These are phyloP conservation scores for Fusarium sacchari DNA, from an alignment of 2,329 filamentous ascomycete genomes.

Conservation along the genomic window DNA sequence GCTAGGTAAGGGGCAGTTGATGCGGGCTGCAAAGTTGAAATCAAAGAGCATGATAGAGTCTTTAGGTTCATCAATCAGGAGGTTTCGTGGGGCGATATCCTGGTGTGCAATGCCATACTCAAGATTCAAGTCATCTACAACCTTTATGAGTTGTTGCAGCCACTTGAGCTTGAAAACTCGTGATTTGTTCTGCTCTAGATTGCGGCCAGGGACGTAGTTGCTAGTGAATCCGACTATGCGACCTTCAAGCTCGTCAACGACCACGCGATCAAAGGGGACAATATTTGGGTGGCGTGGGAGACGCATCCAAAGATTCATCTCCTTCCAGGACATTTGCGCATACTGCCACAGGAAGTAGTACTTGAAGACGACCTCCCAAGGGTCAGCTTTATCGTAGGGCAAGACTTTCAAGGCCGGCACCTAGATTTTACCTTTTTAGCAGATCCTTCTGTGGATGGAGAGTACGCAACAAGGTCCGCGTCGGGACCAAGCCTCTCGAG, in stretches of 20 bases:
- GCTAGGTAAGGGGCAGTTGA: not conserved
- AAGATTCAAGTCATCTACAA: constrained; percentile 50
- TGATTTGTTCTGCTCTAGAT: constrained; percentile 42
- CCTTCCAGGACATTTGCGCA: constrained; percentile 44
- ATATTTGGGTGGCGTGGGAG: constrained; percentile 51
- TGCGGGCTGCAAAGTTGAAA: constrained; percentile 46
- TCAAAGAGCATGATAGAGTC: constrained; percentile 51
- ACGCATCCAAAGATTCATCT: constrained; percentile 48
- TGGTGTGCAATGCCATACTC: constrained; percentile 50
- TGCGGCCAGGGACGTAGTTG: constrained; percentile 46
- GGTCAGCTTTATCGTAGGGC: not conserved
- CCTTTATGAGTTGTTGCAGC: constrained; percentile 49
- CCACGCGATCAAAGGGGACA: constrained; percentile 46
- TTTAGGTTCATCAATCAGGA: constrained; percentile 48
- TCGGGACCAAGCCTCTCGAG: constrained; percentile 42
- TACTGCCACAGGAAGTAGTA: constrained; percentile 45
- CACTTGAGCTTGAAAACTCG: constrained; percentile 50
- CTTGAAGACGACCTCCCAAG: constrained; percentile 44
- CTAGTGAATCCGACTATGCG: constrained; percentile 50
- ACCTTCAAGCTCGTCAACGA: constrained; percentile 47
- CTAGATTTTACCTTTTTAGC: not conserved
- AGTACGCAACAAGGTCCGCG: constrained; percentile 37
- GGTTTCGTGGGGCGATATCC: constrained; percentile 52
- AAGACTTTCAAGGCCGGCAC: not conserved
- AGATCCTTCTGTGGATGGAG: fast-evolving